phyloP scores from a whole-genome alignment of 345 rosid species.

The Bruguiera gymnorhiza region DNA sequence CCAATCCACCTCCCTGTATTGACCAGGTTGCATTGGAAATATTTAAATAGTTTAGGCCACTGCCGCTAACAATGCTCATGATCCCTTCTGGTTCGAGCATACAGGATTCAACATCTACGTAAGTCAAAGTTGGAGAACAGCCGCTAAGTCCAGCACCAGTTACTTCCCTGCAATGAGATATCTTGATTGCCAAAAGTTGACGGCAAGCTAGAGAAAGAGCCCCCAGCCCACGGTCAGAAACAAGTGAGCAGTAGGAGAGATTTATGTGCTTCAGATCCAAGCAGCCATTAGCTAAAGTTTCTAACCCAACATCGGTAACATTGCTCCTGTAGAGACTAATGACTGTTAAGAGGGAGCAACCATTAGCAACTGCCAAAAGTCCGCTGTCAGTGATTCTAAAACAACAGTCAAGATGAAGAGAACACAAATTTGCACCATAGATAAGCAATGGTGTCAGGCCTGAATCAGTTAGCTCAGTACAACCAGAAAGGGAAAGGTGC shows the following conservation, averaged over 20 bases:
- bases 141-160: conserved; percentile 54
- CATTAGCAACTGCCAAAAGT: conserved; percentile 39
- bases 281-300: conserved; percentile 43
- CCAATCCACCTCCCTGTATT: conserved; percentile 33
- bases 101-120: conserved; percentile 56
- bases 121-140: conserved; percentile 51
- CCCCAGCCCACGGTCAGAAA: conserved; percentile 52
- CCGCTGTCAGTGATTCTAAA: conserved; percentile 57
- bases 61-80: conserved; percentile 57
- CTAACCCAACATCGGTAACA: conserved; percentile 54
- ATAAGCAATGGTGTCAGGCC: conserved; percentile 42
- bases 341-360: conserved; percentile 47
- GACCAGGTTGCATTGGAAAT: conserved; percentile 31
- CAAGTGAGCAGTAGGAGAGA: conserved; percentile 47
- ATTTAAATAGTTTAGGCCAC: conserved; percentile 58
- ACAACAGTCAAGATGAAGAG: conserved; percentile 64
- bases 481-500: conserved; percentile 60
- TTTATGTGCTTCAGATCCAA: conserved; percentile 43
- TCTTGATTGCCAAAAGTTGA: conserved; percentile 51
- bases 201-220: conserved; percentile 44
- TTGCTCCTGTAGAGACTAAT: conserved; percentile 61
- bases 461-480: conserved; percentile 53
- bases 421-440: conserved; percentile 46
- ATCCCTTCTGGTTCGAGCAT: conserved; percentile 53
- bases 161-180: conserved; percentile 47